Percentiles rank a stretch among this genome's conserved stretches.
Conservation (phyloP, 768 basidiomycete genomes). For the Hemileccinum rubropunctum region DNA sequence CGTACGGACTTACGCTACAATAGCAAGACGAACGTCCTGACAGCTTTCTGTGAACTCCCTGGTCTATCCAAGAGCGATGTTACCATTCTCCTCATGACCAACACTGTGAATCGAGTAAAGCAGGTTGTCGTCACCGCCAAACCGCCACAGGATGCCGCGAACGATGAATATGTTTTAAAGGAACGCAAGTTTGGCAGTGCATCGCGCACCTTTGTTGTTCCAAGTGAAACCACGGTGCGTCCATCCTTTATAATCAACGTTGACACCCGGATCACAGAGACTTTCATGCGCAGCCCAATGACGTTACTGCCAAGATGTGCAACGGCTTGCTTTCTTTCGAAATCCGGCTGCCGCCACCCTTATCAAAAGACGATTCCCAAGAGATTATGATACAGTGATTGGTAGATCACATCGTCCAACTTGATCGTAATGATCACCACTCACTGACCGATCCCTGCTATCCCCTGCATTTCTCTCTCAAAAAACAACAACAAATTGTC, state of each 20-base stretch:
- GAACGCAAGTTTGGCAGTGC: conserved; percentile 57
- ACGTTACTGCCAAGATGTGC: conserved; percentile 53
- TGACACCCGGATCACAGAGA: conserved; percentile 5
- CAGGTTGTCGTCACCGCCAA: conserved; percentile 57
- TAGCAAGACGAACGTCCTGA: conserved; percentile 45
- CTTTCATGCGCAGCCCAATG: conserved; percentile 41
- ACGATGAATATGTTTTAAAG: conserved; percentile 42
- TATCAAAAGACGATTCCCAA: conserved; percentile 39
- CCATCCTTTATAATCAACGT: conserved; percentile 16
- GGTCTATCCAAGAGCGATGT: conserved; percentile 60
- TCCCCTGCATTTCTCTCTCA: too few species aligned
- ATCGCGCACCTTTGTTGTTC: conserved; percentile 51
- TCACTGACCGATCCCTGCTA: too few species aligned
- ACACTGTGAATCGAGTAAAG: conserved; percentile 58
- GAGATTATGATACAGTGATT: conserved; percentile 47
- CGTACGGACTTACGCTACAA: conserved; percentile 64
- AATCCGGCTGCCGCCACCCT: conserved; percentile 49
- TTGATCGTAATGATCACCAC: conserved; percentile 9
- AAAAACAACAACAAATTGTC: too few species aligned
- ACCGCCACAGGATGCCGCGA: conserved; percentile 40
- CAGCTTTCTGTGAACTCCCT: conserved; percentile 66
- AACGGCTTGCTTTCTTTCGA: conserved; percentile 60
- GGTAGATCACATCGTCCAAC: conserved; percentile 13
- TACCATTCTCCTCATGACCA: conserved; percentile 57
- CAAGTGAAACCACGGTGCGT: conserved; percentile 53